phyloP scores from a whole-genome alignment of 1,139 yeast genomes.

The Eremothecium coryli region DNA sequence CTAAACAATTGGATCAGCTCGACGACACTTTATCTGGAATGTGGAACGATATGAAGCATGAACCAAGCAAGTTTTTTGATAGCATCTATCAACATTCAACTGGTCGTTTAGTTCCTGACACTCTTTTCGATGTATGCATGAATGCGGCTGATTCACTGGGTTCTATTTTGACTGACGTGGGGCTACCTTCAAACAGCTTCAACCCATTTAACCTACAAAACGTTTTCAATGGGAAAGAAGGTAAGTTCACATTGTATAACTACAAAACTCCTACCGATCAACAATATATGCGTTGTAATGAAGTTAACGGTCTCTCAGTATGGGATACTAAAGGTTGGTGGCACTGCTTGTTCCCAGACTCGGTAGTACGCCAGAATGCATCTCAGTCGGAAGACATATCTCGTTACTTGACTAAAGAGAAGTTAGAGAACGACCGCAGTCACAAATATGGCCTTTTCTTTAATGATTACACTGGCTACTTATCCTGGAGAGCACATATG shows the following conservation, averaged over 20 bases:
- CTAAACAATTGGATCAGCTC: constrained; percentile 2
- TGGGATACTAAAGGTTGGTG: constrained; percentile 81
- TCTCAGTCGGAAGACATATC: constrained; percentile 17
- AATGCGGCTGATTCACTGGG: constrained; percentile 18
- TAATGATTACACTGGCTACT: constrained; percentile 51
- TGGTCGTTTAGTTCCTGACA: constrained; percentile 2
- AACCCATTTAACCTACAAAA: constrained; percentile 14
- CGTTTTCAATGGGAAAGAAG: constrained; percentile 14
- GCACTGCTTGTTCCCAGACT: constrained; percentile 75
- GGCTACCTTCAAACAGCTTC: constrained; percentile 18
- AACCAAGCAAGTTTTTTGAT: constrained; percentile 15
- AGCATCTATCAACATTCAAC: neutral
- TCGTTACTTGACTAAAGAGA: constrained; percentile 43
- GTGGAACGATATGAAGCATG: constrained; percentile 12
- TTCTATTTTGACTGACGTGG: constrained; percentile 16
- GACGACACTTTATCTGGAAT: constrained; percentile 4
- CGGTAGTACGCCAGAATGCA: constrained; percentile 34
- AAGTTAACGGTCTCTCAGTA: constrained; percentile 54
- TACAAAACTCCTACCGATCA: constrained; percentile 54
- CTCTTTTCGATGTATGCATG: constrained; percentile 6
- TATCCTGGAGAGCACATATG: constrained; percentile 56
- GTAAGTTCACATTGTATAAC: constrained; percentile 41
- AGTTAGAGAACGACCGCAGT: constrained; percentile 32
- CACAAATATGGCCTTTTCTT: constrained; percentile 43
- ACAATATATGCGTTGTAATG: constrained; percentile 54